Evolutionary conservation across 1,139 yeast species (phyloP), one percentile per base, ranked within the genome.

Genomic region (Suhomyces wounanorum): DNA sequence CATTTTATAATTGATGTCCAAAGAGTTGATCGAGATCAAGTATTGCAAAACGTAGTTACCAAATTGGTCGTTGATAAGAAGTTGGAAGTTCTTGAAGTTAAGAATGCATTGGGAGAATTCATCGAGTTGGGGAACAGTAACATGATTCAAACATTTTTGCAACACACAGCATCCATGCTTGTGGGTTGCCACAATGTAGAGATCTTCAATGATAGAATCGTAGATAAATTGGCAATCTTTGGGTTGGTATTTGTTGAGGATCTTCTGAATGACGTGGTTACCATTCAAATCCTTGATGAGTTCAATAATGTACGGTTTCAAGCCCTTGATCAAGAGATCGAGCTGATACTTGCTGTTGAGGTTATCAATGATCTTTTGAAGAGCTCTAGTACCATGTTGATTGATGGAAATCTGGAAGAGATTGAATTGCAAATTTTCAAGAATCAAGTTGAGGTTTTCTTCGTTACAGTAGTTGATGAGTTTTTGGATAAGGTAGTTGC

Each of bases 151-250:
- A 53, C 81, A 75, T 55, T 78, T 67, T 56, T 76, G 81, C 48
- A 77, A 65, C 10, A 77, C 81, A 60, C 81, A 77, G 59, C 81
- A 77, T 10, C 81, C 81, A 54, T 76, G 81, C 56, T 78, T 71
- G 58, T 77, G 81, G 17, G 80, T 75, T 6, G 81, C 78, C 41
- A 77, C 75, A 45, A 69, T 72, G 51, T 65, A 62, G 50, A 78
- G 69, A 52, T 76, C 72, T 8, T 52, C 55, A 23, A 70, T 65
- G 39, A 77, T 75, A 14, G 76, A 66, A 47, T 76, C 77, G 54
- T 73, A 76, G 35, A 77, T 75, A 54, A 77, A 75, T 57, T 77
- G 81, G 53, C 77, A 75, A 43, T 72, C 69, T 21, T 59, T 61
- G 0, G 77, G 67, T 8, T 63, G 60, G 51, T 74, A 70, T 58